Percentiles rank a stretch among this genome's conserved stretches.
Evolutionary conservation across 352 stramenopile species (phyloP).

Genomic region (Globisporangium middletonii): DNA sequence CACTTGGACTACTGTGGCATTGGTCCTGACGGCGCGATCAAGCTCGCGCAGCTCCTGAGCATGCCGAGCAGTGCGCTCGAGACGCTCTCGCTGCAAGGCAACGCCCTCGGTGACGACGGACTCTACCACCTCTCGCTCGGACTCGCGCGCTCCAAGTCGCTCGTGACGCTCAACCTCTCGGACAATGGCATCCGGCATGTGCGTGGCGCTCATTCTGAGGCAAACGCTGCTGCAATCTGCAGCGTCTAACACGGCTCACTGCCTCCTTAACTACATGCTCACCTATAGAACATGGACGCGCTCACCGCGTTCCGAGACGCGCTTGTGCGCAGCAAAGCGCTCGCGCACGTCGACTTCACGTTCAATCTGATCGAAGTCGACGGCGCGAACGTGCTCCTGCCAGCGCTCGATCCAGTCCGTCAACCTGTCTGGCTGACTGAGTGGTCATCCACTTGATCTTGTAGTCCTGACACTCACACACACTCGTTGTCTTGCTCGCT

Average conservation of each 20-base stretch:
- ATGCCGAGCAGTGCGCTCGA: conserved; percentile 47
- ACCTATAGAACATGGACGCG: conserved; percentile 35
- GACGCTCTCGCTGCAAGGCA: conserved; percentile 62
- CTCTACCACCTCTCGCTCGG: conserved; percentile 69
- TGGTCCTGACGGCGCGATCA: conserved; percentile 36
- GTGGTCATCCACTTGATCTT: too few relatives aligned
- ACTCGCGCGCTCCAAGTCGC: conserved; percentile 45
- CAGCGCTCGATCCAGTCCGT: conserved; percentile 39
- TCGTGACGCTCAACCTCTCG: conserved; percentile 64
- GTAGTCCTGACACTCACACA: neutral
- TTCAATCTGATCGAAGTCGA: conserved; percentile 72
- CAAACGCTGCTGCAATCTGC: too few relatives aligned
- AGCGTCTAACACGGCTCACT: neutral
- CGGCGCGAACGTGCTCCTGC: conserved; percentile 53
- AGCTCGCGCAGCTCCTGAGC: conserved; percentile 64
- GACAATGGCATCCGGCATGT: conserved; percentile 80
- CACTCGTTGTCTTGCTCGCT: neutral
- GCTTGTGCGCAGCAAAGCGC: conserved; percentile 52
- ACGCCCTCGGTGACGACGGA: conserved; percentile 44
- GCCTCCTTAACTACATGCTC: neutral
- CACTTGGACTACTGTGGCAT: conserved; percentile 71
- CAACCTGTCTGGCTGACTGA: too few relatives aligned
- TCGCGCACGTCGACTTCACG: conserved; percentile 70
- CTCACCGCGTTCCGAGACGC: conserved; percentile 55
- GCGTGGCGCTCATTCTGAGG: conserved; percentile 3